Evolutionary conservation across 1,139 yeast genomes (phyloP).

Genomic region (Pneumocystis murina): DNA sequence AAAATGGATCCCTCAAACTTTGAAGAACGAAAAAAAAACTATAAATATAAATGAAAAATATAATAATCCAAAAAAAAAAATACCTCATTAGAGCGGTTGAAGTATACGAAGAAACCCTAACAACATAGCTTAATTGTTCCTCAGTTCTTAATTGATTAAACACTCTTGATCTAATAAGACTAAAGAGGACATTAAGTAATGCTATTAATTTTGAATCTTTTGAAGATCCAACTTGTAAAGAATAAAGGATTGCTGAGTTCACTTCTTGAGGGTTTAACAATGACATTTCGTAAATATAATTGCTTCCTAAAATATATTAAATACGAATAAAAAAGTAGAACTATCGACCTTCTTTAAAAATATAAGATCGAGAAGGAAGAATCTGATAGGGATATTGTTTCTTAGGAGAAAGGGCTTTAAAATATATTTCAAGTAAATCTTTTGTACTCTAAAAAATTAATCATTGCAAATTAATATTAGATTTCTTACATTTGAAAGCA

Average conservation of each 20-base stretch:
- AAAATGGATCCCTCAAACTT: constrained; percentile 63
- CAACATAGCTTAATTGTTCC: constrained; percentile 85
- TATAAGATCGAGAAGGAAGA: constrained; percentile 36
- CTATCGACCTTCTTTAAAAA: constrained; percentile 31
- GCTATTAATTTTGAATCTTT: constrained; percentile 28
- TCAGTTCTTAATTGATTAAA: constrained; percentile 80
- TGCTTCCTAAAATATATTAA: background rate
- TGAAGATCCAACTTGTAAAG: constrained; percentile 50
- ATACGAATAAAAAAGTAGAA: constrained; percentile 22
- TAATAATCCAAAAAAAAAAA: background rate
- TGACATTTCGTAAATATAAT: constrained; percentile 30
- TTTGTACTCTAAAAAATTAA: background rate
- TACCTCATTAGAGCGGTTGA: constrained; percentile 53
- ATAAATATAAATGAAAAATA: background rate
- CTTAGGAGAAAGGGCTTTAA: background rate
- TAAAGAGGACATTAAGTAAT: constrained; percentile 50
- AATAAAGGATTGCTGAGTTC: constrained; percentile 74
- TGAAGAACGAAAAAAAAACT: constrained; percentile 67
- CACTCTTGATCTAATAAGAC: constrained; percentile 63
- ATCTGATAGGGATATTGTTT: constrained; percentile 23
- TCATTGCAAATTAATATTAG: background rate
- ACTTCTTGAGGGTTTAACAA: constrained; percentile 56
- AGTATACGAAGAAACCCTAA: constrained; percentile 57
- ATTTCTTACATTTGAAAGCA: background rate
- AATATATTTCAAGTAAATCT: too few relatives aligned